Evolutionary conservation across 164 flowering plant species (phyloP), one percentile per base, ranked within the genome.

Genomic region (Buxus sempervirens): DNA sequence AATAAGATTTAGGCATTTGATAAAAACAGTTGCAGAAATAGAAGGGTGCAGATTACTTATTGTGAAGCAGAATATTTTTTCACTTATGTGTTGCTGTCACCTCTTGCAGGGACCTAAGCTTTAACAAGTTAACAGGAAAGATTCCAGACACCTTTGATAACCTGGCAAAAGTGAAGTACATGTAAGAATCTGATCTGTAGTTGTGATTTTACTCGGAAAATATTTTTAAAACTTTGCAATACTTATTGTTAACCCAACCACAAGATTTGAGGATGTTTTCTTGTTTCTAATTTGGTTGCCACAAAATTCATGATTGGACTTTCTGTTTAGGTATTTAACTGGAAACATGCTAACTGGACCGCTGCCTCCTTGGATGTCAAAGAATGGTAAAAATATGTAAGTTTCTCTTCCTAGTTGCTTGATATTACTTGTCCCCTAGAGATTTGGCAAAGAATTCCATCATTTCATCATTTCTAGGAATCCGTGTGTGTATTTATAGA

Each of bases 71-170:
- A 28, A 64, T 14, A 32, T 64, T 64, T 2, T 64, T 7, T 32
- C 38, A 3, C 27, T 64, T 51, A 51, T 49, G 21, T 32, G 13
- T 41, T n/a, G 12, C 68, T 64, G n/a, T 23, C 0, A 38, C 36
- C 23, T 63, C 48, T 49, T 51, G 64, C 77, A 90, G 96, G 77
- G 96, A 90, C 78, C 77, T 84, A 69, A 90, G 89, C 78, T 90
- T 86, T 66, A 88, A 90, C 76, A 80, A 76, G 70, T 72, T 90
- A 60, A 72, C 49, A 26, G 96, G 96, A 62, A 62, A 73, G 56
- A 75, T 90, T 73, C 89, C 91, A 24, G 25, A 45, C 60, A 55
- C 28, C 62, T 72, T 77, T 48, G 73, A 38, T 6, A 70, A 63
- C 19, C 49, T 83, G 20, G 0, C 23, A 53, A 51, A 57, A 21